Conservation (phyloP, 2,329 filamentous ascomycete species). For the Coniochaeta sp. region DNA sequence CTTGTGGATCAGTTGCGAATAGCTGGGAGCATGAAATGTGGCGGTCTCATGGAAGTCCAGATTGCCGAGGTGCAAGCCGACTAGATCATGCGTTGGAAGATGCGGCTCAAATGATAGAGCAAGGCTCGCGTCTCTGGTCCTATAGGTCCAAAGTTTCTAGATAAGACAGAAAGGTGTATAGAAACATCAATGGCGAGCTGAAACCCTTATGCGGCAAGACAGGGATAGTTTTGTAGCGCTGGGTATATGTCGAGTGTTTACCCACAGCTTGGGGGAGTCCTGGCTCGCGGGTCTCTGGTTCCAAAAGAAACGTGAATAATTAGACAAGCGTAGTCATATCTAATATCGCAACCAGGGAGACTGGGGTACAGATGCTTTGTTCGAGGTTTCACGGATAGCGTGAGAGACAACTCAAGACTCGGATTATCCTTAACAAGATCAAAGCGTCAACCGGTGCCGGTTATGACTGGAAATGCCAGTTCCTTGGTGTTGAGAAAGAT, state of each 20-base stretch:
- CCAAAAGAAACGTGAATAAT: background rate
- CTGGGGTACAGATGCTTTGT: too few relatives aligned
- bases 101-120: background rate
- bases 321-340: background rate
- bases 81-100: conserved; percentile 2
- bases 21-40: conserved; percentile 1
- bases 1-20: background rate
- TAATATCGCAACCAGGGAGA: too few relatives aligned
- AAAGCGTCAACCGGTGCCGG: background rate
- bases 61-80: background rate
- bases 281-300: background rate
- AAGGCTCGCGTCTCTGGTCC: background rate
- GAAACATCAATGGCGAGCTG: background rate
- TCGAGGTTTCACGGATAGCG: too few relatives aligned
- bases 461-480: background rate
- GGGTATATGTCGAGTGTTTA: background rate
- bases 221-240: background rate
- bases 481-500: background rate
- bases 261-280: background rate
- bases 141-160: background rate
- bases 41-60: conserved; percentile 3
- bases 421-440: too few relatives aligned
- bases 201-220: background rate
- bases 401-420: too few relatives aligned
- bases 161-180: background rate